These are phyloP conservation scores for Phytophthora aleatoria DNA, from an alignment of 352 stramenopile genomes.

Conservation along the genomic window DNA sequence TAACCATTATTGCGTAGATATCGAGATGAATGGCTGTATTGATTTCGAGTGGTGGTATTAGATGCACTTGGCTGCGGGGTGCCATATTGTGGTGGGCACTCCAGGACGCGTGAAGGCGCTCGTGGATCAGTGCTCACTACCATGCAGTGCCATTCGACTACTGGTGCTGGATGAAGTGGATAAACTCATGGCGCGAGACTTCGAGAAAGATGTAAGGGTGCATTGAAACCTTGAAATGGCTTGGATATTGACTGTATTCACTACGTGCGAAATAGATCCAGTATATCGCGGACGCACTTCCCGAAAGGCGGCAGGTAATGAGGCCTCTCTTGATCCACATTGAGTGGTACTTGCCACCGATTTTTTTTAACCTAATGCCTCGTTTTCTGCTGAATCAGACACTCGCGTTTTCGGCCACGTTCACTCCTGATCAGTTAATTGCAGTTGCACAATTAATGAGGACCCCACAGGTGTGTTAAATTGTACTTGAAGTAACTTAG, in stretches of 20 bases:
- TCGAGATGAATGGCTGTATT: neutral
- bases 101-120: slow-evolving; percentile 75
- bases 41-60: slow-evolving; percentile 8
- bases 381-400: slow-evolving; percentile 42
- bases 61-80: slow-evolving; percentile 47
- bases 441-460: slow-evolving; percentile 56
- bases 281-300: slow-evolving; percentile 57
- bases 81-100: slow-evolving; percentile 74
- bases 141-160: slow-evolving; percentile 54
- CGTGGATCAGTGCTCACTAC: slow-evolving; percentile 58
- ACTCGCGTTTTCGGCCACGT: slow-evolving; percentile 80
- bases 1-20: slow-evolving; percentile 8
- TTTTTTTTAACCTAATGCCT: neutral
- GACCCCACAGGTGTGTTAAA: slow-evolving; percentile 52
- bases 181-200: slow-evolving; percentile 74
- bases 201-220: slow-evolving; percentile 56
- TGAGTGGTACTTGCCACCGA: neutral
- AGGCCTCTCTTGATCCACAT: neutral
- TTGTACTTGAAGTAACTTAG: neutral
- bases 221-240: neutral
- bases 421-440: slow-evolving; percentile 69
- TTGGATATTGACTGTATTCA: slow-evolving; percentile 3
- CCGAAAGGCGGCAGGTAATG: slow-evolving; percentile 64
- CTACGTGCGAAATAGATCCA: slow-evolving; percentile 51
- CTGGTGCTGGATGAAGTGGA: slow-evolving; percentile 85